Evolutionary conservation across 2,329 filamentous ascomycete species (phyloP).

Genomic region (Alternaria burnsii): DNA sequence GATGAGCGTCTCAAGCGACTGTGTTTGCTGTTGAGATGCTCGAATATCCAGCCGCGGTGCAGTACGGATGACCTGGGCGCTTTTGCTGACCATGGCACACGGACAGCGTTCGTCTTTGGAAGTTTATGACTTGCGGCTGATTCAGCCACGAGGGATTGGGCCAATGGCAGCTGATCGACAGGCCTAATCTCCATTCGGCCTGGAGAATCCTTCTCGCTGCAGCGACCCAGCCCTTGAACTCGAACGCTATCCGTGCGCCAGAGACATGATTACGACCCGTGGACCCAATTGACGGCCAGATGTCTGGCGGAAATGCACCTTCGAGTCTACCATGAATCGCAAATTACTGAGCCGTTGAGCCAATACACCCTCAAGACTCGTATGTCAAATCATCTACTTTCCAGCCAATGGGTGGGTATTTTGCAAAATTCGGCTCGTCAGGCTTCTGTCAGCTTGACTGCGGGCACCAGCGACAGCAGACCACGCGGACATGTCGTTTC

Average conservation of each 20-base stretch:
- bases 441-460: conserved; percentile 5
- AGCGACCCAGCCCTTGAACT: conserved; percentile 3
- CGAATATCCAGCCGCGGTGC: conserved; percentile 10
- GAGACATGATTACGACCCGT: conserved; percentile 1
- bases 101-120: not conserved
- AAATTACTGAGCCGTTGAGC: not conserved
- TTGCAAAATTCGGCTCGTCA: conserved; percentile 2
- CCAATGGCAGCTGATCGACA: conserved; percentile 18
- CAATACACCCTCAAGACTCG: conserved; percentile 5
- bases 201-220: conserved; percentile 22
- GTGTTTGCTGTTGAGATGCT: conserved; percentile 4
- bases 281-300: conserved; percentile 3
- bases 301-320: not conserved
- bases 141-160: conserved; percentile 11
- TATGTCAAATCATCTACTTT: not conserved
- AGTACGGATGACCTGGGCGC: conserved; percentile 10
- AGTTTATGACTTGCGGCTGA: conserved; percentile 2
- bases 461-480: conserved; percentile 10
- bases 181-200: conserved; percentile 15
- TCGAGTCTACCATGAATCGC: conserved; percentile 5
- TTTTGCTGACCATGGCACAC: conserved; percentile 6
- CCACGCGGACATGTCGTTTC: conserved; percentile 11
- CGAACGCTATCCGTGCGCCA: conserved; percentile 14
- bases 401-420: conserved; percentile 4
- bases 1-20: conserved; percentile 7